Evolutionary conservation across 768 basidiomycete species (phyloP), one percentile per base, ranked within the genome.

Genomic region (Boletus fagicola): DNA sequence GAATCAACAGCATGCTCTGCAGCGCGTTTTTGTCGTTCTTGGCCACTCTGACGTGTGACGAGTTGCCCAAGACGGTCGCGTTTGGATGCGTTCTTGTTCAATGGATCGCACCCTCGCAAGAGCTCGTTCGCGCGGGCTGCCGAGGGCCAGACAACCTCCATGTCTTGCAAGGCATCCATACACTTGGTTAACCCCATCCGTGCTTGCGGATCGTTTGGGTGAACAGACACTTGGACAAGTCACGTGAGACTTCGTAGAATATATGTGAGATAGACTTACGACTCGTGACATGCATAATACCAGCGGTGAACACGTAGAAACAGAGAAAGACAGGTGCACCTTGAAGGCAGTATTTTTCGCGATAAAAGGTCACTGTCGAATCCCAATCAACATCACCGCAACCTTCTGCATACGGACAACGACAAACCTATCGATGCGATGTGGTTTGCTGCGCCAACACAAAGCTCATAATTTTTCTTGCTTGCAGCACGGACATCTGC

Each of bases 271-370:
- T 28, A 20, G 1, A 80, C 89, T 62, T 65, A 92, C 90, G 71
- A 40, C 77, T 85, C 2, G 84, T 84, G 46, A 89, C 82, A 63
- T 92, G 90, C 87, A 88, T 90, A 51, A 92, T 83, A 55, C 83
- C 83, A 16, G 89, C 88, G 3, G 86, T 86, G 74, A 92, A 92
- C 16, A 90, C 76, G 64, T 90, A 91, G 66, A 90, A 92, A 64
- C 82, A 86, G 30, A 90, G 72, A 67, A 90, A 92, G 5, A 85
- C 86, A 1, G 90, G 75, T 18, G 83, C 83, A 15, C 80, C 80
- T 48, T 79, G 78, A 56, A 90, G 75, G 43, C 80, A 76, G 70
- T 87, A 87, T 35, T 77, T 80, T 62, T 88, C 84, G 30, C 78
- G 77, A 70, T 88, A 92, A 5, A 82, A 71, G 5, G 78, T 71